Conservation (phyloP, 1,284 basidiomycete species). For the Fomitiporia mediterranea region DNA sequence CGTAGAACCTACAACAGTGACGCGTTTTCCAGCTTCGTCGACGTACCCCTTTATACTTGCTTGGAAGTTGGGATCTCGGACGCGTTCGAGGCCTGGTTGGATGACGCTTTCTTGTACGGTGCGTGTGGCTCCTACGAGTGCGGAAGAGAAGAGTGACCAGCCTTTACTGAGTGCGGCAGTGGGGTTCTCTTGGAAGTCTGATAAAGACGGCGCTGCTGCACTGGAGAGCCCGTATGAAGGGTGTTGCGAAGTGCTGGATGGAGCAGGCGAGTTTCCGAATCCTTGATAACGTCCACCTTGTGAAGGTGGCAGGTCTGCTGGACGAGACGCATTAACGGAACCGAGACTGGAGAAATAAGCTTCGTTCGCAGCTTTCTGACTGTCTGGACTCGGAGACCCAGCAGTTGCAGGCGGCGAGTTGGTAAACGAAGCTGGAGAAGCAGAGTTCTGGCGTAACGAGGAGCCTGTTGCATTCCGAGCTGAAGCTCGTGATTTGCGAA, state of each 20-base stretch:
- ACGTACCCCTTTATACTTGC: constrained; percentile 67
- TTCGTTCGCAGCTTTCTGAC: constrained; percentile 74
- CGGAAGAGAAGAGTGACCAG: constrained; percentile 79
- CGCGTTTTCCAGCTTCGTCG: constrained; percentile 60
- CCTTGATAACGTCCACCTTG: constrained; percentile 84
- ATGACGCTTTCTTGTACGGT: constrained; percentile 76
- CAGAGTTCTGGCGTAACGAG: constrained; percentile 46
- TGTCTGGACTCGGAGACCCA: constrained; percentile 25
- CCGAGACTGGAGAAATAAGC: constrained; percentile 72
- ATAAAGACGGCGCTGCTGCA: constrained; percentile 60
- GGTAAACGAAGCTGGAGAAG: constrained; percentile 49
- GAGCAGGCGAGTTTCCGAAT: constrained; percentile 71
- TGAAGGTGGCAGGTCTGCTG: constrained; percentile 71
- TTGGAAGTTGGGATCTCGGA: constrained; percentile 72
- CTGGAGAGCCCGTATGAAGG: constrained; percentile 67
- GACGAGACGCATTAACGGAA: constrained; percentile 62
- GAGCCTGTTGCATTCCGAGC: constrained; percentile 45
- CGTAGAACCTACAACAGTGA: constrained; percentile 48
- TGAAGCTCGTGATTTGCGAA: constrained; percentile 71
- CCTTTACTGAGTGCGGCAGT: constrained; percentile 75
- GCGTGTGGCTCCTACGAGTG: constrained; percentile 66
- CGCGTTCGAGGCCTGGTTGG: constrained; percentile 75
- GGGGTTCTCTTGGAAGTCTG: constrained; percentile 78
- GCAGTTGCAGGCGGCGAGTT: constrained; percentile 38
- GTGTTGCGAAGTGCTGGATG: constrained; percentile 43